Base-by-base conservation (phyloP, 1,139 yeast species). In the Entelexis paramagnoliae region DNA sequence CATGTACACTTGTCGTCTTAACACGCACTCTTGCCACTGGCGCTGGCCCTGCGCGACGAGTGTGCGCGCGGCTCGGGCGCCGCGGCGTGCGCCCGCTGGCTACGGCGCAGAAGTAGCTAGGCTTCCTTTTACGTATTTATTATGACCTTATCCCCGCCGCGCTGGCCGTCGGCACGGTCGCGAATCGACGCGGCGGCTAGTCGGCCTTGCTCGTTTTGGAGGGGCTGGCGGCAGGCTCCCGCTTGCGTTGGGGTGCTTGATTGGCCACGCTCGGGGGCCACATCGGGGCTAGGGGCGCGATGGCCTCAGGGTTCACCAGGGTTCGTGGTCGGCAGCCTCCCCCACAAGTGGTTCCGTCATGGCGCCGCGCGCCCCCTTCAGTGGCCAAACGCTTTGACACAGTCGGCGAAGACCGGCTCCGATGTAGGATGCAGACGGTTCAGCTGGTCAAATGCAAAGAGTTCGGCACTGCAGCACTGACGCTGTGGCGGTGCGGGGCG, bases 1-100 rank as follows among this genome's bases (percentile, higher is more conserved):
- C 50, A 30, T 2, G 7, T 10, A 13, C 36, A 46, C 46, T 29
- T 45, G 38, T 48, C 55, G 50, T 51, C 51, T 44, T 44, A 24
- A 49, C 48, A 36, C 36, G 35, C 36, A 46, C 44, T 46, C 26
- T 30, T 36, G 49, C 38, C 20, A 22, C 49, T 20, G 44, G 17
- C 14, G 35, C 28, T 32, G 35, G 24, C 24, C 6, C 24, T 4
- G 24, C 24, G 6, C 6, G 6, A 22, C 24, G 6, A 6, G 24
- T 6, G 16, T 14, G 16, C 34, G 9, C 34, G 34, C 34, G 13
- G 30, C 30, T 10, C 30, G 30, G 13, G 30, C 30, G 30, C 30
- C 30, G 30, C 30, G 30, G 14, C 30, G 30, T 11, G 30, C 13
- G 13, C 13, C 14, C 30, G 30, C 13, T 28, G 13, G 14, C 10